Evolutionary conservation across 331 rosid genomes (phyloP), one percentile per base, ranked within the genome.

Genomic region (Pyracantha coccinea): DNA sequence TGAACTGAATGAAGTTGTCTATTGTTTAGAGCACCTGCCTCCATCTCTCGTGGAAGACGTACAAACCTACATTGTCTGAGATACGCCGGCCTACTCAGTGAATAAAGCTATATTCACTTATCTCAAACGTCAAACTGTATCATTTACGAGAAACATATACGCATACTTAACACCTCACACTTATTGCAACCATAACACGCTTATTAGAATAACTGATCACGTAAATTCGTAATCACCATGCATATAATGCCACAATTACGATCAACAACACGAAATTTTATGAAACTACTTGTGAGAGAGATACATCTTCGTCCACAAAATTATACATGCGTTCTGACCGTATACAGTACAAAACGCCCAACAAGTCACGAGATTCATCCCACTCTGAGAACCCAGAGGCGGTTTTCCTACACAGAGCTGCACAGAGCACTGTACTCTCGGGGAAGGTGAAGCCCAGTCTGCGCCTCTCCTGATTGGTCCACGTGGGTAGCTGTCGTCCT

Each of bases 401-500:
- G 29, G 29, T 28, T 28, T 28, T 28, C 29, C 29, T 28, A 28
- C 44, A 35, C 2, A 38, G 10, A 38, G 10, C 45, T 12, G 64
- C 14, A 20, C 7, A 27, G 28, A 27, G 28, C 28, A 27, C 6
- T 60, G 69, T 32, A 65, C 69, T 65, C 7, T 65, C 5, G 13
- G n/a, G 69, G 28, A 65, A 65, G 14, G 27, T 23, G 27, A 65
- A 65, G 69, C 7, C 69, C 69, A 32, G 28, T 19, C 50, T 33
- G 8, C 2, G 19, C 2, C 41, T 10, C 14, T 71, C 67, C 52
- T 25, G 20, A 57, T 9, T 4, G 78, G 72, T 55, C 82, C 68
- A 41, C 68, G 10, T 27, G 53, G 31, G 17, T 53, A 79, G 38
- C 58, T 72, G 87, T 76, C 77, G 53, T 6, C n/a, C n/a, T 14